These are phyloP conservation scores for Boletales sp. DNA, from an alignment of 768 basidiomycete genomes.

Conservation along the genomic window DNA sequence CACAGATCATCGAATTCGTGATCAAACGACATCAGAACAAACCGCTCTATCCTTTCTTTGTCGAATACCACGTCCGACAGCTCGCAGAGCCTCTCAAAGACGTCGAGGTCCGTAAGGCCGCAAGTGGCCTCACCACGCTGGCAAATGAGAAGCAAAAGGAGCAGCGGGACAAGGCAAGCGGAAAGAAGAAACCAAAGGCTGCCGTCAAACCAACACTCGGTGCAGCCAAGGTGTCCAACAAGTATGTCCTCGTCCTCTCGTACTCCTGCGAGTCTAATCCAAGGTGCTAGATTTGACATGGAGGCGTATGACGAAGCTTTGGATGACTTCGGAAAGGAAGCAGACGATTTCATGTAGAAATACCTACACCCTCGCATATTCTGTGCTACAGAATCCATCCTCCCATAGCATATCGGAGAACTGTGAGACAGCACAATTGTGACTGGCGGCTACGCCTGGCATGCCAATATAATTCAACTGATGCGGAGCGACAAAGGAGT, in stretches of 20 bases:
- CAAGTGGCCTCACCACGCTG: slow-evolving; percentile 77
- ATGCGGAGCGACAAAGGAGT: too few species aligned
- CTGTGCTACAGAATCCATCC: too few species aligned
- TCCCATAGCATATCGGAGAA: too few species aligned
- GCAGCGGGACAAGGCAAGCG: slow-evolving; percentile 76
- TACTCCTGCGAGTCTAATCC: slow-evolving; percentile 10
- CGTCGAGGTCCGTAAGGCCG: slow-evolving; percentile 88
- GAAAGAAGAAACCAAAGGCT: slow-evolving; percentile 85
- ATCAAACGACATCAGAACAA: slow-evolving; percentile 78
- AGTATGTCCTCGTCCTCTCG: slow-evolving; percentile 38
- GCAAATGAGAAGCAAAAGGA: slow-evolving; percentile 96
- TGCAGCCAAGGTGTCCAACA: slow-evolving; percentile 60
- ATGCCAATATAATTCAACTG: too few species aligned
- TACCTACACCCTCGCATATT: slow-evolving; percentile 46
- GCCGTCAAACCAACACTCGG: slow-evolving; percentile 74
- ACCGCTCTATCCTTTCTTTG: slow-evolving; percentile 78
- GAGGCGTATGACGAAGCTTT: slow-evolving; percentile 81
- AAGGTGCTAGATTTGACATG: slow-evolving; percentile 63
- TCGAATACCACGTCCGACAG: slow-evolving; percentile 79
- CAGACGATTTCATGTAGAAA: slow-evolving; percentile 88
- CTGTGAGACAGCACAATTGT: too few species aligned
- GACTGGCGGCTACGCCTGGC: too few species aligned
- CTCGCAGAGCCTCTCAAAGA: slow-evolving; percentile 79
- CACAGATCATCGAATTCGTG: slow-evolving; percentile 68
- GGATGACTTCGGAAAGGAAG: slow-evolving; percentile 77